These are phyloP conservation scores for Blastocystis sp. DNA, from an alignment of 352 stramenopile genomes.

Conservation along the genomic window DNA sequence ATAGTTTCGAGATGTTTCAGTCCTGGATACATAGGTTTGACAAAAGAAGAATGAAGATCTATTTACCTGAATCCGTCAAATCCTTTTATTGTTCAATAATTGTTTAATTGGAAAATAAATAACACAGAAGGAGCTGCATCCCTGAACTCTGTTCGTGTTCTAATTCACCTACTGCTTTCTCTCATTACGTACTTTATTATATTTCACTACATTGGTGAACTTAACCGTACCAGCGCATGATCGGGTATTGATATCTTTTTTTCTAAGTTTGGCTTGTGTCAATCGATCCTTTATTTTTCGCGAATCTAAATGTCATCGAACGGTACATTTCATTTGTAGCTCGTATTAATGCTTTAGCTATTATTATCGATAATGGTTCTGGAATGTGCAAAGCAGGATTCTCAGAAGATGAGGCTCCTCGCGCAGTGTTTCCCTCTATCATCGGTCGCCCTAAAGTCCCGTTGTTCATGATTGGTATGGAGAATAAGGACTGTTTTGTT, in stretches of 20 bases:
- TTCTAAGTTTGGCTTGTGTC: not conserved
- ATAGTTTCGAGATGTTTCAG: not conserved
- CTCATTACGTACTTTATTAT: not conserved
- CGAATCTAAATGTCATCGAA: not conserved
- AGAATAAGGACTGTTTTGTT: constrained; percentile 86
- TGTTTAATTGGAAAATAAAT: not conserved
- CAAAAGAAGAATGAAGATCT: not conserved
- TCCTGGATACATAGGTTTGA: constrained; percentile 37
- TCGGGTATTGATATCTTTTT: not conserved
- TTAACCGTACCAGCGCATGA: not conserved
- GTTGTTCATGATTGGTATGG: constrained; percentile 92
- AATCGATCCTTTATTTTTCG: not conserved
- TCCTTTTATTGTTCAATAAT: not conserved
- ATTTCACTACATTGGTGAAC: not conserved
- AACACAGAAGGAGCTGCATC: not conserved
- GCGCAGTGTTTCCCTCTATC: constrained; percentile 82
- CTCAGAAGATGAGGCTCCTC: constrained; percentile 88
- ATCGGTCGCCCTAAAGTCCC: constrained; percentile 80
- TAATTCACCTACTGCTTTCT: not conserved
- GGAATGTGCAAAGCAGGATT: constrained; percentile 98
- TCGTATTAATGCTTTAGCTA: constrained; percentile 64
- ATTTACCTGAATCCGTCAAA: not conserved
- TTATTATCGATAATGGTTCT: constrained; percentile 94
- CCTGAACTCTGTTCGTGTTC: not conserved
- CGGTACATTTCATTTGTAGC: not conserved